Conservation (phyloP, 805 yeast species). For the Yamadazyma nakazawae region DNA sequence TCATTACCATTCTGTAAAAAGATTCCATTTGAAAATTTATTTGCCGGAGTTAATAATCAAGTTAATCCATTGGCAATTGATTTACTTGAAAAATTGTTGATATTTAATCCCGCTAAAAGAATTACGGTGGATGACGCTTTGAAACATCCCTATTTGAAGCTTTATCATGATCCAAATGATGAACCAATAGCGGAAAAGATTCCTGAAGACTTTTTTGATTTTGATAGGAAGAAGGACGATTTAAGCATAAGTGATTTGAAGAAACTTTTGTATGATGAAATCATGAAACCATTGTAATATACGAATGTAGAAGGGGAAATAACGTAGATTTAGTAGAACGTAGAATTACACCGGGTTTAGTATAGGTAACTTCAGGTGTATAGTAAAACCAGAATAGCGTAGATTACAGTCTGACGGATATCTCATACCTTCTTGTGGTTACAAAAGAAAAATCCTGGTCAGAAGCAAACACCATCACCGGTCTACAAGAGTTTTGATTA, state of each 20-base stretch:
- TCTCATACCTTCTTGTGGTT: too few species aligned
- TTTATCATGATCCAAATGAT: conserved; percentile 94
- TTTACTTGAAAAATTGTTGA: conserved; percentile 60
- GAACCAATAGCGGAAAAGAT: conserved; percentile 85
- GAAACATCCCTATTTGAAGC: conserved; percentile 77
- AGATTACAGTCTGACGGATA: too few species aligned
- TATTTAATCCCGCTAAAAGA: conserved; percentile 68
- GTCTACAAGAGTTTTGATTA: too few species aligned
- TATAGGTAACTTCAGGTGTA: too few species aligned
- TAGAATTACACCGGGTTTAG: too few species aligned
- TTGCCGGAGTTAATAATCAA: conserved; percentile 29
- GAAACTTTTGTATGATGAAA: conserved; percentile 73
- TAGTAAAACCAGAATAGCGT: too few species aligned
- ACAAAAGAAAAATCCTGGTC: too few species aligned
- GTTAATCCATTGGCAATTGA: conserved; percentile 50
- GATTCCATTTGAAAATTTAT: conserved; percentile 49
- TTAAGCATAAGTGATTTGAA: conserved; percentile 75
- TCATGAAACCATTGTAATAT: conserved; percentile 51
- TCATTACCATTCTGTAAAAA: conserved; percentile 71
- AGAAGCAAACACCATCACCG: too few species aligned
- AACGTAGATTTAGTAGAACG: background rate
- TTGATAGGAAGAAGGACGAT: conserved; percentile 80
- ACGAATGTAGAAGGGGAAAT: background rate
- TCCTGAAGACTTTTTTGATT: conserved; percentile 83
- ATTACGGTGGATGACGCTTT: conserved; percentile 75